These are phyloP conservation scores for Scheffersomyces segobiensis DNA, from an alignment of 1,139 yeast species.

Conservation along the genomic window DNA sequence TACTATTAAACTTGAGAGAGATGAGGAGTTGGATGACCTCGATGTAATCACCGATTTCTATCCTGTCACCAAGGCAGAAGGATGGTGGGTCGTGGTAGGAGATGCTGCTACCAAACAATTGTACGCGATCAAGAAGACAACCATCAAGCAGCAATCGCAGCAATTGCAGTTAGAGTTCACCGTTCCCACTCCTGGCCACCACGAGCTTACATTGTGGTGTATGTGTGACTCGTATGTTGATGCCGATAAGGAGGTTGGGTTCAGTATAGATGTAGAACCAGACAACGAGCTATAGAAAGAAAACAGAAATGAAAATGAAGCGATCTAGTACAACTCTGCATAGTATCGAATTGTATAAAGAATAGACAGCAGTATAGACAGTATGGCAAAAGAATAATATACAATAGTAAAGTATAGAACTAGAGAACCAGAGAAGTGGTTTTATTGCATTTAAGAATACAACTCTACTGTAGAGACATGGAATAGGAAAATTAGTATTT, in stretches of 20 bases:
- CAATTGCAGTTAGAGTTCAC: constrained; percentile 55
- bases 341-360: no score
- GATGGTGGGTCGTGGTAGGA: constrained; percentile 90
- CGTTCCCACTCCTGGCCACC: constrained; percentile 61
- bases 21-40: constrained; percentile 73
- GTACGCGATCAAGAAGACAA: constrained; percentile 71
- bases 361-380: no score
- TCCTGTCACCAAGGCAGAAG: constrained; percentile 65
- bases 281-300: constrained; percentile 6
- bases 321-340: background rate
- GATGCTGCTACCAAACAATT: constrained; percentile 59
- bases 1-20: constrained; percentile 61
- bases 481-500: no score
- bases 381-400: background rate
- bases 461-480: no score
- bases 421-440: no score
- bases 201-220: constrained; percentile 72
- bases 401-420: background rate
- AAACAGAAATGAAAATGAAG: no score
- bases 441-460: no score
- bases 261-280: constrained; percentile 48
- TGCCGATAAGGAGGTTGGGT: constrained; percentile 77
- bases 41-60: constrained; percentile 56
- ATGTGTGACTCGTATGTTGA: constrained; percentile 89
- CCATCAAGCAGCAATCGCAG: constrained; percentile 55